A percentile compares a stretch with the other conserved stretches of the same genome.
Evolutionary conservation across 2,329 filamentous ascomycete genomes (phyloP).

Genomic region (Daldinia eschscholtzii): DNA sequence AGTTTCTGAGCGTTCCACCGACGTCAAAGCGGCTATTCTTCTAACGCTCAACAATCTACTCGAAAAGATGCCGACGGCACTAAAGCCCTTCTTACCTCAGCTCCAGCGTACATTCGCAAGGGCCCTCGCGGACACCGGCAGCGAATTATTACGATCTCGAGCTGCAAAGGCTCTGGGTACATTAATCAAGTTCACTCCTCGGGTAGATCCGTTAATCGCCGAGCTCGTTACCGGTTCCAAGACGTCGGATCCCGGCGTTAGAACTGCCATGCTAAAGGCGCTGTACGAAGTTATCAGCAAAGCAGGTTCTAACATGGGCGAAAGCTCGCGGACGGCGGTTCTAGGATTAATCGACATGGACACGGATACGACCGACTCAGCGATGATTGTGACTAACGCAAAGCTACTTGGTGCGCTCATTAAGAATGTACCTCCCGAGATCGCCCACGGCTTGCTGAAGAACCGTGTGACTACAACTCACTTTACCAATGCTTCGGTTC

Average conservation of each 20-base stretch:
- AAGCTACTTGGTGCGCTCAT: slow-evolving; percentile 90
- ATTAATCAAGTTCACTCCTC: slow-evolving; percentile 92
- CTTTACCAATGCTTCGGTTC: slow-evolving; percentile 81
- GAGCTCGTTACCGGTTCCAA: slow-evolving; percentile 97
- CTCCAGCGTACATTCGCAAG: slow-evolving; percentile 97
- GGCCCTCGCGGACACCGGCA: slow-evolving; percentile 91
- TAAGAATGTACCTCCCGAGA: slow-evolving; percentile 83
- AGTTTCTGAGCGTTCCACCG: slow-evolving; percentile 93
- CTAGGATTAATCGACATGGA: slow-evolving; percentile 90
- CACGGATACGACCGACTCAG: slow-evolving; percentile 77
- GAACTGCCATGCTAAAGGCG: slow-evolving; percentile 96
- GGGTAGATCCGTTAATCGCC: slow-evolving; percentile 91
- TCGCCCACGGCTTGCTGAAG: slow-evolving; percentile 70
- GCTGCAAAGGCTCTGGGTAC: slow-evolving; percentile 96
- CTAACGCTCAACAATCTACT: slow-evolving; percentile 94
- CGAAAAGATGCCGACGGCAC: slow-evolving; percentile 94
- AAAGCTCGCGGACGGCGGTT: slow-evolving; percentile 86
- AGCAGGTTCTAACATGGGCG: slow-evolving; percentile 94
- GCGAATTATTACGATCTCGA: slow-evolving; percentile 85
- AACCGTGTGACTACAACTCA: slow-evolving; percentile 83
- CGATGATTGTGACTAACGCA: slow-evolving; percentile 90
- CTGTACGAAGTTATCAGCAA: slow-evolving; percentile 97
- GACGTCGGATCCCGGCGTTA: slow-evolving; percentile 87
- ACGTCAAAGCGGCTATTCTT: slow-evolving; percentile 95
- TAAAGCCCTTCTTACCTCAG: slow-evolving; percentile 97